Conservation (phyloP, 768 basidiomycete genomes). For the Ramaria sp. region DNA sequence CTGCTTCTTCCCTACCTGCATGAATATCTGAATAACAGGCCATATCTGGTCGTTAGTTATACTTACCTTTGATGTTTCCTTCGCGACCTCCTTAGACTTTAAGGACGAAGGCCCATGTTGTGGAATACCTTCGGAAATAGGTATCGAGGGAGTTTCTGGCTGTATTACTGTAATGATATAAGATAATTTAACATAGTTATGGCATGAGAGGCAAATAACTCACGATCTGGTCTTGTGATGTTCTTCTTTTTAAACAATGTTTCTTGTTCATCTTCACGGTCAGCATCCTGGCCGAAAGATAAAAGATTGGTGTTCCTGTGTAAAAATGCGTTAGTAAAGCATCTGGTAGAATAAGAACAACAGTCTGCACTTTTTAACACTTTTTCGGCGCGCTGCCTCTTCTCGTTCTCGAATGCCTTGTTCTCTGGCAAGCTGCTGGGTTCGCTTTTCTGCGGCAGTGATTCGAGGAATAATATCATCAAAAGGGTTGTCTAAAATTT, state of each 20-base stretch:
- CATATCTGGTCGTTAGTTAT: neutral
- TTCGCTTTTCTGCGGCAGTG: conserved; percentile 84
- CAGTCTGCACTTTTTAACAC: conserved; percentile 39
- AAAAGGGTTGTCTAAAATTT: conserved; percentile 89
- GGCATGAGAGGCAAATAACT: conserved; percentile 19
- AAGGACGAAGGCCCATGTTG: neutral
- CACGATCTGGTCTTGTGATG: conserved; percentile 77
- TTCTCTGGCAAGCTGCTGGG: conserved; percentile 73
- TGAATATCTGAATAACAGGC: neutral
- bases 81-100: conserved; percentile 22
- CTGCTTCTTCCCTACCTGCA: conserved; percentile 14
- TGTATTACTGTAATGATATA: neutral
- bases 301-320: conserved; percentile 78
- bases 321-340: neutral
- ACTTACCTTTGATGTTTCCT: conserved; percentile 19
- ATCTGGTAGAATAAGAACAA: neutral
- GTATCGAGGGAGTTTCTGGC: neutral
- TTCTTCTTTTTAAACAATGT: conserved; percentile 63
- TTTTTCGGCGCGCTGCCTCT: conserved; percentile 56
- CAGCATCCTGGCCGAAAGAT: conserved; percentile 75
- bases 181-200: neutral
- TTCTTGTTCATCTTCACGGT: conserved; percentile 43
- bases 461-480: conserved; percentile 93
- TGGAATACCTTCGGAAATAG: neutral
- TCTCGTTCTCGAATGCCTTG: conserved; percentile 70